These are phyloP conservation scores for Rhododendron vialii DNA, from an alignment of 148 eudicot genomes.

Conservation along the genomic window DNA sequence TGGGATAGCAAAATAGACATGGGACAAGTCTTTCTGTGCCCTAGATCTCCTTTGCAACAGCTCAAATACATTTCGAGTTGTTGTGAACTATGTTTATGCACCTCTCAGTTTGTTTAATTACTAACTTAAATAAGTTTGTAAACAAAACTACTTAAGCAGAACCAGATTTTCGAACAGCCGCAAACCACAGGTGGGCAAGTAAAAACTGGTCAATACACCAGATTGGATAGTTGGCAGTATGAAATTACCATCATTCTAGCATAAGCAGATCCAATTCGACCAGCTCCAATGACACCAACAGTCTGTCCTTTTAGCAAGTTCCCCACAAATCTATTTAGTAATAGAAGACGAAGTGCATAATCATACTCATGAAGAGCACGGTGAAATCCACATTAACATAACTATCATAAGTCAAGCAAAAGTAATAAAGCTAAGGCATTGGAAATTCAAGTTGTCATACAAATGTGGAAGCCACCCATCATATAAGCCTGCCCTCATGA, in stretches of 20 bases:
- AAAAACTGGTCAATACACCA: background rate
- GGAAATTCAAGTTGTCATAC: slow-evolving; percentile 34
- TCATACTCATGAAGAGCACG: background rate
- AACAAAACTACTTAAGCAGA: background rate
- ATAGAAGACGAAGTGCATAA: background rate
- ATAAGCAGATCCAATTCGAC: slow-evolving; percentile 96
- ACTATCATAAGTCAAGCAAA: background rate
- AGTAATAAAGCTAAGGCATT: background rate
- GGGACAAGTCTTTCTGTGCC: background rate
- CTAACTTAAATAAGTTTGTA: background rate
- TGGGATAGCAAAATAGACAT: background rate
- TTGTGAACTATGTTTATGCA: background rate
- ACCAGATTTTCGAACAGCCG: background rate
- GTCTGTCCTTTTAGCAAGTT: slow-evolving; percentile 98
- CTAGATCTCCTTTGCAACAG: background rate
- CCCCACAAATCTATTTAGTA: slow-evolving; percentile 75
- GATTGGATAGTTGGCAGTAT: background rate
- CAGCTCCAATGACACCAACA: slow-evolving; percentile 99
- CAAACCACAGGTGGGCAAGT: background rate
- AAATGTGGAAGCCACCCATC: slow-evolving; percentile 99
- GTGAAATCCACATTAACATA: background rate
- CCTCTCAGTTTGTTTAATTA: background rate
- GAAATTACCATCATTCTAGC: slow-evolving; percentile 94
- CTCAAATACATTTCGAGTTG: background rate
- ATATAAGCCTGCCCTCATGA: slow-evolving; percentile 94